A percentile compares a stretch with the other conserved stretches of the same genome.
Evolutionary conservation across 140 eudicot genomes (phyloP).

Genomic region (Cichorium intybus): DNA sequence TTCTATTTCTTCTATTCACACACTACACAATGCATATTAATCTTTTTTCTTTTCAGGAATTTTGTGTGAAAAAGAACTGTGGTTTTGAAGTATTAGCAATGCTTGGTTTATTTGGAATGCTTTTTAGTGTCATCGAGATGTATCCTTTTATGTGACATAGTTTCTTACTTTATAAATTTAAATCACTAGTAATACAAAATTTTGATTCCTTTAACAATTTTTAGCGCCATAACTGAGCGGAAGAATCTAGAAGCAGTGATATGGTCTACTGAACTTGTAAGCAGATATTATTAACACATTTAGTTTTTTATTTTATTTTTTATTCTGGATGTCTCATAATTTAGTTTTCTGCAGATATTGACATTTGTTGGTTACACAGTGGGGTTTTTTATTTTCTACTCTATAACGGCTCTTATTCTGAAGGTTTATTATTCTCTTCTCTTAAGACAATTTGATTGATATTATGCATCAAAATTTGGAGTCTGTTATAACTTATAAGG

Average conservation of each 20-base stretch:
- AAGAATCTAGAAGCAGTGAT: conserved; percentile 56
- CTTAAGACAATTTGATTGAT: not conserved
- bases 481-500: too few species aligned
- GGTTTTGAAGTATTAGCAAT: conserved; percentile 69
- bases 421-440: conserved; percentile 46
- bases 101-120: conserved; percentile 75
- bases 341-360: conserved; percentile 38
- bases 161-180: not conserved
- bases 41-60: conserved; percentile 49
- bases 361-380: conserved; percentile 52
- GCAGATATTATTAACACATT: conserved; percentile 12
- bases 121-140: conserved; percentile 60
- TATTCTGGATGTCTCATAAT: too few species aligned
- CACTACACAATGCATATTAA: not conserved
- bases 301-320: not conserved
- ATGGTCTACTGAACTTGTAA: conserved; percentile 72
- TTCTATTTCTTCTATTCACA: not conserved
- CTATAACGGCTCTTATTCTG: conserved; percentile 52
- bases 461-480: too few species aligned
- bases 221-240: conserved; percentile 57
- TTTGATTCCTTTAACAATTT: conserved; percentile 35
- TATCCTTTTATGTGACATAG: conserved; percentile 49
- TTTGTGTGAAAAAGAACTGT: conserved; percentile 64
- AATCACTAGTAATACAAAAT: not conserved
- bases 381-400: conserved; percentile 50